Evolutionary conservation across 2,329 filamentous ascomycete genomes (phyloP), one percentile per base, ranked within the genome.

Genomic region (Phaeosphaeria sp.): DNA sequence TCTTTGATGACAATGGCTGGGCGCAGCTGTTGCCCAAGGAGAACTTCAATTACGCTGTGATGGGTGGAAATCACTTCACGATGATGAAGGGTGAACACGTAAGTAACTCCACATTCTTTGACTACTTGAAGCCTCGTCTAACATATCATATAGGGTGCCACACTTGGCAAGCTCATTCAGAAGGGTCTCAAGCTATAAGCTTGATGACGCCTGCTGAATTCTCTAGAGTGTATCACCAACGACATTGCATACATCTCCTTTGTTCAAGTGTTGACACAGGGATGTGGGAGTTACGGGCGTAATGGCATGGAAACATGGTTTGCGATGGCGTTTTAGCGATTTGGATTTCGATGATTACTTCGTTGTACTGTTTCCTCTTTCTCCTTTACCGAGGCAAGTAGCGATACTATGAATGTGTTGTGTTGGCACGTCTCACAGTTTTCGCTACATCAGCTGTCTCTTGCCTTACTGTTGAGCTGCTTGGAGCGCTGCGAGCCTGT

Each of bases 31-130:
- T 91, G 40, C 86, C 87, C 51, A 71, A 79, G 49, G 77, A 83
- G 53, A 89, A 87, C 76, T 88, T 91, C 78, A 80, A 81, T 49
- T 88, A 84, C 63, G 83, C 83, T 53, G 86, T 89, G 68, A 89
- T 91, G 86, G 86, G 85, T 17, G 89, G 88, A 2, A 90, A 91
- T 69, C 89, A 91, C 77, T 91, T 92, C 78, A 87, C 84, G 20
- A 91, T 91, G 89, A 91, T 92, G 88, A 87, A 89, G 74, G 87
- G 86, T 60, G 77, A 79, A 51, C 72, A 78, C 61, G 81, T 82
- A 76, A 79, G 79, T 74, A 36, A 6, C 11, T 13, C 30, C 30
- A 13, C 3, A 13, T 7, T 13, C 11, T 13, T 36, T 30, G 25
- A 6, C 3, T 22, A 39, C 18, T 43, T 6, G 25, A 57, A 30